Base-by-base conservation (phyloP, 495 filamentous ascomycete genomes). In the Penicillium chermesinum region DNA sequence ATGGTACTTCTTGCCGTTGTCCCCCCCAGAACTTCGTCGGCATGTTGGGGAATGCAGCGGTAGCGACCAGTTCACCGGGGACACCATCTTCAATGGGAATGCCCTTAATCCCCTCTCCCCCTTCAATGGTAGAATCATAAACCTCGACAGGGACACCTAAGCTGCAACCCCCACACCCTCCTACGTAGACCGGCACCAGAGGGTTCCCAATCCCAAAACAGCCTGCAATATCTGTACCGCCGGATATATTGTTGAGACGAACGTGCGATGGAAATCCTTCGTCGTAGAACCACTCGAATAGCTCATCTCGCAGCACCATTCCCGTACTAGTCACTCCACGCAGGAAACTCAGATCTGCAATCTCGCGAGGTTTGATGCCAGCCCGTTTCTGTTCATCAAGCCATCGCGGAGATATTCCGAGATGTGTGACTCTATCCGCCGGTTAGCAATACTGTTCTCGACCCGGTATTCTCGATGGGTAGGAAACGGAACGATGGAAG, bases 251-350 rank as follows among this genome's bases (percentile, higher is more conserved):
- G 34, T 59, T 72, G 1, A 90, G 73, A 6, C 85, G 83, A 4
- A 79, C 73, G 53, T 68, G 61, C 3, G 74, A 25, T 0, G 86
- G 85, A 58, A 91, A 91, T 9, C 74, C 87, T 8, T 64, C 62
- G 61, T 89, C 85, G 64, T 89, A 89, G 72, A 90, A 88, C 86
- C 85, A 91, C 48, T 86, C 78, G 58, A 87, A 88, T 20, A 86
- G 69, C 21, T 81, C 73, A 35, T 87, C 77, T 4, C 84, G 77
- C 7, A 90, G 75, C 1, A 89, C 86, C 87, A 90, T 90, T 12
- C 86, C 87, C 6, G 87, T 91, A 44, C 73, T 78, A 12, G 75
- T 79, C 14, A 89, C 85, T 12, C 65, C 57, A 15, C 65, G 62
- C 15, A 91, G 71, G 30, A 49, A 62, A 6, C 72, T 78, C 13